These are phyloP conservation scores for Coffea canephora DNA, from an alignment of 257 asterid species.

Conservation along the genomic window DNA sequence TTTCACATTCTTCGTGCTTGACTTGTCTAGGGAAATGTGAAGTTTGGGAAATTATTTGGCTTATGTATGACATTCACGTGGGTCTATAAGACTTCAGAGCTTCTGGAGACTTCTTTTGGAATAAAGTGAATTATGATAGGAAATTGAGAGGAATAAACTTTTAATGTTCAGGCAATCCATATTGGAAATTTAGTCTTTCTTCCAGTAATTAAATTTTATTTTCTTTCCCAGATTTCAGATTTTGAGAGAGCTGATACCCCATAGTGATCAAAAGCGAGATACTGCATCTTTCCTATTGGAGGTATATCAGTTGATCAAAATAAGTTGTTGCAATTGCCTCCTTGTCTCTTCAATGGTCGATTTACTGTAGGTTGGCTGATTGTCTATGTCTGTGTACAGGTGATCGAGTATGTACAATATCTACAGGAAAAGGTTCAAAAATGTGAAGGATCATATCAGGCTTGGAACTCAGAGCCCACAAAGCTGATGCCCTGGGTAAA, in stretches of 20 bases:
- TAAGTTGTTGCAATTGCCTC: neutral
- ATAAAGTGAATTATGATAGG: neutral
- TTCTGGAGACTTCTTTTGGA: neutral
- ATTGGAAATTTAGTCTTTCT: neutral
- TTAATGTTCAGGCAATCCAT: neutral
- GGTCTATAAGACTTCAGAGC: neutral
- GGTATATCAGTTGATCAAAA: conserved; percentile 37
- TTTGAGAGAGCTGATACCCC: conserved; percentile 83
- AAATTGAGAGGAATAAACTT: neutral
- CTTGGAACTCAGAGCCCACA: conserved; percentile 85
- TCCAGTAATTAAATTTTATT: conserved; percentile 3
- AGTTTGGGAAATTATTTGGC: neutral
- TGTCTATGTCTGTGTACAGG: conserved; percentile 45
- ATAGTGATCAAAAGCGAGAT: conserved; percentile 85
- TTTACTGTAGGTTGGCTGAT: conserved; percentile 17
- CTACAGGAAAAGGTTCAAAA: conserved; percentile 79
- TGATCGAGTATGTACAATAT: conserved; percentile 77
- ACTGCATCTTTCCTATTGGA: conserved; percentile 86
- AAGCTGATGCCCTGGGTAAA: conserved; percentile 97
- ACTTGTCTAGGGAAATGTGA: neutral
- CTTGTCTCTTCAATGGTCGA: neutral
- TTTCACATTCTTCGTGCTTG: neutral
- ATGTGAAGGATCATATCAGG: conserved; percentile 76
- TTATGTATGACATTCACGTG: neutral
- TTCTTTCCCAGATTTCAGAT: conserved; percentile 59